Evolutionary conservation across 257 asterid genomes (phyloP).

Genomic region (Buddleja alternifolia): DNA sequence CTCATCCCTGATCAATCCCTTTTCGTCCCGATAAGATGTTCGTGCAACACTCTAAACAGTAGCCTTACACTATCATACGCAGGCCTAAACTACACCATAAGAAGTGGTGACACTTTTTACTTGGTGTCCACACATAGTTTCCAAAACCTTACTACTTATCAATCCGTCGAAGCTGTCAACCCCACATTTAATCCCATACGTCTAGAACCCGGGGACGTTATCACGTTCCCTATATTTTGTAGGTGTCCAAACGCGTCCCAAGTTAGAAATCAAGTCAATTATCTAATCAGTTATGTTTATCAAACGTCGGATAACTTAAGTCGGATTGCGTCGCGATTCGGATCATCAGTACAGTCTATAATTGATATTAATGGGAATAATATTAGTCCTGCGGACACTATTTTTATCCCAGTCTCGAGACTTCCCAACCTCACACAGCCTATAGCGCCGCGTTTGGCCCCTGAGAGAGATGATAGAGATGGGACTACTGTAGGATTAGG

Average conservation of each 20-base stretch:
- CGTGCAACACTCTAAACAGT: slow-evolving; percentile 64
- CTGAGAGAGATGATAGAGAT: slow-evolving; percentile 41
- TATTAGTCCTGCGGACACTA: slow-evolving; percentile 42
- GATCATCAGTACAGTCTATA: slow-evolving; percentile 47
- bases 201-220: slow-evolving; percentile 41
- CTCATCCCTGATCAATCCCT: slow-evolving; percentile 59
- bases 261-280: slow-evolving; percentile 39
- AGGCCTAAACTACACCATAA: slow-evolving; percentile 47
- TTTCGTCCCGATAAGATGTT: slow-evolving; percentile 69
- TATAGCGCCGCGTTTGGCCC: slow-evolving; percentile 19
- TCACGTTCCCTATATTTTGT: slow-evolving; percentile 77
- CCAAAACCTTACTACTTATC: slow-evolving; percentile 72
- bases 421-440: slow-evolving; percentile 73
- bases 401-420: slow-evolving; percentile 72
- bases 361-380: slow-evolving; percentile 53
- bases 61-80: slow-evolving; percentile 68
- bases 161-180: slow-evolving; percentile 72
- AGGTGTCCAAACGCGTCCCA: slow-evolving; percentile 62
- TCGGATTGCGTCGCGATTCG: slow-evolving; percentile 56
- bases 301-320: slow-evolving; percentile 62
- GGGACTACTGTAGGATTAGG: slow-evolving; percentile 68
- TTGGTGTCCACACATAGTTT: slow-evolving; percentile 36
- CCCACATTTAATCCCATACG: slow-evolving; percentile 50
- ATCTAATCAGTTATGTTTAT: slow-evolving; percentile 65
- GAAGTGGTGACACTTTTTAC: slow-evolving; percentile 54